Evolutionary conservation across 805 yeast genomes (phyloP).

Genomic region (Candida bentonensis): DNA sequence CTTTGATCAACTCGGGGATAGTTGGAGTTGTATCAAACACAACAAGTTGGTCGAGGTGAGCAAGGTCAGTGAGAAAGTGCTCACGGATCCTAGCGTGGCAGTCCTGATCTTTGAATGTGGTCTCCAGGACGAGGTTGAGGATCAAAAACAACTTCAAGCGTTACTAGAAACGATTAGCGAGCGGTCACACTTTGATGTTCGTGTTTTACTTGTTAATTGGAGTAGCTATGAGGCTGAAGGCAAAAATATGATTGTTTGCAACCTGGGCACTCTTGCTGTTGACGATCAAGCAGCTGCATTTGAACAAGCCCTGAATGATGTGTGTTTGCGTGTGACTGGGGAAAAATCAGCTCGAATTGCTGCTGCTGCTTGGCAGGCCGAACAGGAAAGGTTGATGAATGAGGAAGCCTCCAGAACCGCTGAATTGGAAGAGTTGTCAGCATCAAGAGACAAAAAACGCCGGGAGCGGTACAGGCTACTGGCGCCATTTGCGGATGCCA

Average conservation of each 20-base stretch:
- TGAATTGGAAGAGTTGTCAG: constrained; percentile 7
- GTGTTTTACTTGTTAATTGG: constrained; percentile 32
- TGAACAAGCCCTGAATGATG: not conserved
- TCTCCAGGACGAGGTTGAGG: constrained; percentile 21
- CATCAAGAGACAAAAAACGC: not conserved
- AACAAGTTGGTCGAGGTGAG: constrained; percentile 27
- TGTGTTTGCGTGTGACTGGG: not conserved
- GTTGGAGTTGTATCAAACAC: constrained; percentile 17
- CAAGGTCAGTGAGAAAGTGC: constrained; percentile 23
- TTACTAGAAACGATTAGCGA: constrained; percentile 23
- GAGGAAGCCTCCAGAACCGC: not conserved
- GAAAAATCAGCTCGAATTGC: not conserved
- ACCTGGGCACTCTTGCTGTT: not conserved
- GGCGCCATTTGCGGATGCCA: not conserved
- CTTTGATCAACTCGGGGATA: constrained; percentile 13
- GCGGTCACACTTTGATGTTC: constrained; percentile 26
- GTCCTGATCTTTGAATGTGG: constrained; percentile 42
- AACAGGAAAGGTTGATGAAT: not conserved
- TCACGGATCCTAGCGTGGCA: constrained; percentile 28
- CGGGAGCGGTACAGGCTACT: not conserved
- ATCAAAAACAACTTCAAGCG: constrained; percentile 24
- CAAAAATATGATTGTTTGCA: not conserved
- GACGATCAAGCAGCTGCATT: not conserved
- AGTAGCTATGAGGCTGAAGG: not conserved
- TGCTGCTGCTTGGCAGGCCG: not conserved